Conservation (phyloP, 352 stramenopile species). For the Pythium sp. region DNA sequence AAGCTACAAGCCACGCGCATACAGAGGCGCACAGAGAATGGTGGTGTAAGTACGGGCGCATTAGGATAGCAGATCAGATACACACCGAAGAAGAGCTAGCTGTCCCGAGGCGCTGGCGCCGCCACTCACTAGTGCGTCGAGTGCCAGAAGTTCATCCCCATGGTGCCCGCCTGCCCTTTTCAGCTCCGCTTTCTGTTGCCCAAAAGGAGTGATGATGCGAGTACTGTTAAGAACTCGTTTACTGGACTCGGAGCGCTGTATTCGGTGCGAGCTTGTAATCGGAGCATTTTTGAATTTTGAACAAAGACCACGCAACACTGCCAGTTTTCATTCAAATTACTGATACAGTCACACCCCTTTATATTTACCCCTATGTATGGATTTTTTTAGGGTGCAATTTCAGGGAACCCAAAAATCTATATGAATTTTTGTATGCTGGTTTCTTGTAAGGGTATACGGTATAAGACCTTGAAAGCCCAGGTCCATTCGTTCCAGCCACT, state of each 20-base stretch:
- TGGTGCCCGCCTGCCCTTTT: constrained; percentile 21
- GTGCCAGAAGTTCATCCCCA: constrained; percentile 90
- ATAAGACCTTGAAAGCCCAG: no score
- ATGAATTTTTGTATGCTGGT: no score
- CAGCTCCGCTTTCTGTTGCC: neutral
- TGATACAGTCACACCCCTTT: no score
- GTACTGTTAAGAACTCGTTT: neutral
- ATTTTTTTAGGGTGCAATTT: no score
- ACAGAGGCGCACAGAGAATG: neutral
- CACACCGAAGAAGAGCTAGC: neutral
- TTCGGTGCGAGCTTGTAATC: neutral
- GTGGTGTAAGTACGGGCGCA: neutral
- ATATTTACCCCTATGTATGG: no score
- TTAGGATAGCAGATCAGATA: neutral
- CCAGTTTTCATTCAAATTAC: no score
- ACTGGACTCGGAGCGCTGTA: neutral
- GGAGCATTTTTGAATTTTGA: neutral
- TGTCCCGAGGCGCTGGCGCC: neutral
- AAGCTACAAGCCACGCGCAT: constrained; percentile 30
- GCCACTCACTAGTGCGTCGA: constrained; percentile 85
- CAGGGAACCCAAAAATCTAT: no score
- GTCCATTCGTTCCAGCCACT: no score
- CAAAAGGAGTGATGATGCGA: neutral
- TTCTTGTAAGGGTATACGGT: no score
- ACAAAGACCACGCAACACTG: no score